Evolutionary conservation across 2,329 filamentous ascomycete species (phyloP).

Genomic region (Beauveria brongniartii): DNA sequence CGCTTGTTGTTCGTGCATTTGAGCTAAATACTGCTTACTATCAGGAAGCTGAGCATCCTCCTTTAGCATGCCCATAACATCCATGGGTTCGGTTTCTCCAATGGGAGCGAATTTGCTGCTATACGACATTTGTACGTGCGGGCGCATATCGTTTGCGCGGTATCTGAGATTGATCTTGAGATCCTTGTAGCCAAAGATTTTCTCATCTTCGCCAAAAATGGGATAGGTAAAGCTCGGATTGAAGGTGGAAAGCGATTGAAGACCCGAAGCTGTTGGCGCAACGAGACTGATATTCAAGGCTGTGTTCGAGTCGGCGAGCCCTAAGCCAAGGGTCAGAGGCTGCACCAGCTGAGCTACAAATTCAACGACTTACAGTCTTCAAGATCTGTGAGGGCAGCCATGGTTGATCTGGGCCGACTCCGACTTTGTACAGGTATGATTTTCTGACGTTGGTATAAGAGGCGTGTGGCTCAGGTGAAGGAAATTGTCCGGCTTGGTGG

Average conservation of each 20-base stretch:
- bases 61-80: slow-evolving; percentile 58
- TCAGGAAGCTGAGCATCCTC: slow-evolving; percentile 60
- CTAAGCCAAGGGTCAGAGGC: slow-evolving; percentile 26
- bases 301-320: slow-evolving; percentile 54
- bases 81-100: slow-evolving; percentile 59
- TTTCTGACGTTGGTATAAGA: neutral
- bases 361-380: slow-evolving; percentile 25
- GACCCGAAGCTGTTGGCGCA: slow-evolving; percentile 37
- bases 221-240: slow-evolving; percentile 83
- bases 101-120: slow-evolving; percentile 62
- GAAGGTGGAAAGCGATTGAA: slow-evolving; percentile 60
- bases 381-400: slow-evolving; percentile 23
- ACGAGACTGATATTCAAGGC: slow-evolving; percentile 55
- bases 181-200: slow-evolving; percentile 81
- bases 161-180: slow-evolving; percentile 67
- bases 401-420: slow-evolving; percentile 10
- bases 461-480: neutral
- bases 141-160: slow-evolving; percentile 65
- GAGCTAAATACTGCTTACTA: slow-evolving; percentile 35
- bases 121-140: slow-evolving; percentile 64
- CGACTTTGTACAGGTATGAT: neutral
- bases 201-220: slow-evolving; percentile 88
- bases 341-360: neutral
- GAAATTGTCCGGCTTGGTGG: neutral
- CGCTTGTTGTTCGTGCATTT: neutral